These are phyloP conservation scores for Pichia sp. DNA, from an alignment of 1,139 yeast species.

Conservation along the genomic window DNA sequence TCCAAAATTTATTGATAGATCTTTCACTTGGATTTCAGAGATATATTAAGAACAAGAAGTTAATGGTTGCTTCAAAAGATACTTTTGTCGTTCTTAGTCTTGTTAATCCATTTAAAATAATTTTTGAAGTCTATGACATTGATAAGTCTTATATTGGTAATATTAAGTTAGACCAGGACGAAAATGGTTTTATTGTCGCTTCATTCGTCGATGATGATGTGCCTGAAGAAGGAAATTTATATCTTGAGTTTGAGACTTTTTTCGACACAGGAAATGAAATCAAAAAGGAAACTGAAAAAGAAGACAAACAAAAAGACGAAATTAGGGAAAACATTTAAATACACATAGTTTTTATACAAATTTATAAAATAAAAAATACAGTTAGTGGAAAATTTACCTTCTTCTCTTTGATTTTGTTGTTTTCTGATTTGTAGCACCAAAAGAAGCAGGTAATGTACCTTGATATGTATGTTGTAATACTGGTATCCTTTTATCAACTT, in stretches of 20 bases:
- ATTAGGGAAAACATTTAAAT: not conserved
- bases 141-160: slow-evolving; percentile 19
- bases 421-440: slow-evolving; percentile 15
- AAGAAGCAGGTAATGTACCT: slow-evolving; percentile 72
- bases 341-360: not conserved
- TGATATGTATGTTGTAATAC: slow-evolving; percentile 66
- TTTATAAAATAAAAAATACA: not conserved
- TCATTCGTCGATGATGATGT: slow-evolving; percentile 9
- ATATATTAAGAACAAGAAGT: slow-evolving; percentile 5
- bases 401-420: slow-evolving; percentile 20
- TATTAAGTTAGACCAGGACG: slow-evolving; percentile 17
- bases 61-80: slow-evolving; percentile 1
- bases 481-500: slow-evolving; percentile 48
- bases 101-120: slow-evolving; percentile 12
- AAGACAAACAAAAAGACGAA: not conserved
- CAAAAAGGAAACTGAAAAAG: not conserved
- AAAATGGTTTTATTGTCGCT: slow-evolving; percentile 11
- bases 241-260: not conserved
- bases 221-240: slow-evolving; percentile 3
- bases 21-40: slow-evolving; percentile 18
- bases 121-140: slow-evolving; percentile 17
- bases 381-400: slow-evolving; percentile 14
- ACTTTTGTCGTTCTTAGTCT: not conserved
- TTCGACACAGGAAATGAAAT: not conserved
- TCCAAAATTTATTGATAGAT: slow-evolving; percentile 10